phyloP scores from a whole-genome alignment of 192 early-diverging fungal genomes.

The Mortierella hygrophila region DNA sequence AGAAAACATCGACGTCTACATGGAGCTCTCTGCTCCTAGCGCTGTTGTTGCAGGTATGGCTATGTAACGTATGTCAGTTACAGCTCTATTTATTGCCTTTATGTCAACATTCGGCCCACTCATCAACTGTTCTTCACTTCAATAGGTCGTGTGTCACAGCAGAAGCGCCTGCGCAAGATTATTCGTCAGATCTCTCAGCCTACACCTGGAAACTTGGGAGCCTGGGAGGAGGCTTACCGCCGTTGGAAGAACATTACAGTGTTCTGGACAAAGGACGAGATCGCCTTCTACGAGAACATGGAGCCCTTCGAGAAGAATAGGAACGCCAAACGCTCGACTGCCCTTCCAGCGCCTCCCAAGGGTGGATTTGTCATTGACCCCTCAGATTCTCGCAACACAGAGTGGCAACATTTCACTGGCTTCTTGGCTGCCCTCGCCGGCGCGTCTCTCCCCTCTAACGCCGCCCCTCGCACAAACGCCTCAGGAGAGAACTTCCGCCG shows the following conservation, averaged over 20 bases:
- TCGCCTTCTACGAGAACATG: constrained; percentile 57
- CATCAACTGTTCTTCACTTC: not conserved
- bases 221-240: constrained; percentile 86
- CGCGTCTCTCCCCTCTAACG: constrained; percentile 59
- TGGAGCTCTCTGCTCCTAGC: constrained; percentile 68
- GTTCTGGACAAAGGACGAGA: constrained; percentile 53
- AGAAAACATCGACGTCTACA: constrained; percentile 80
- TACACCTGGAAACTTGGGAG: constrained; percentile 81
- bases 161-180: constrained; percentile 81
- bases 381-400: constrained; percentile 55
- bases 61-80: not conserved
- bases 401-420: constrained; percentile 88
- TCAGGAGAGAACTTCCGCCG: constrained; percentile 46
- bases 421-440: constrained; percentile 87
- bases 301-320: constrained; percentile 50
- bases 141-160: constrained; percentile 77
- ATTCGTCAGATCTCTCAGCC: constrained; percentile 73
- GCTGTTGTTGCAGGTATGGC: constrained; percentile 62
- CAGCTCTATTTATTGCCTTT: not conserved
- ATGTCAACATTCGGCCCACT: not conserved
- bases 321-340: constrained; percentile 53
- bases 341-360: constrained; percentile 40
- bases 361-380: constrained; percentile 42
- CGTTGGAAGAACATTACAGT: constrained; percentile 77
- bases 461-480: constrained; percentile 25